Evolutionary conservation across 371 early-diverging fungal genomes (phyloP), one percentile per base, ranked within the genome.

Genomic region (Mucor circinelloides): DNA sequence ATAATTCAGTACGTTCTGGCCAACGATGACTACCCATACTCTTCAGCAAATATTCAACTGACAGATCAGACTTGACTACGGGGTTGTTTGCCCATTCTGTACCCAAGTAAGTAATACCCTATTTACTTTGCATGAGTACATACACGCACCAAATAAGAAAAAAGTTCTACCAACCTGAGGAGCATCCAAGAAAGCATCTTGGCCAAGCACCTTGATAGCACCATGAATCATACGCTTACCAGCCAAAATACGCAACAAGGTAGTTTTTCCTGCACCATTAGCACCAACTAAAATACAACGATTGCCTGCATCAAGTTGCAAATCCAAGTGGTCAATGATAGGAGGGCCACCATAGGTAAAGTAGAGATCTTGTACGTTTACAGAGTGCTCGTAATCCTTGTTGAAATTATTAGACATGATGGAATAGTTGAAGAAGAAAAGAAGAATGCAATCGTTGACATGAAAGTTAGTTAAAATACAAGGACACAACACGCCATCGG

Each of bases 61-160:
- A 72, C 7, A 94, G 74, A 67, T 93, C 94, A 0, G 89, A 71
- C 30, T 85, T 67, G 15, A 82, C 84, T 28, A 84, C 73, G 0
- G 87, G 81, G 54, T 87, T 87, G 32, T 70, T 72, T 6, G 89
- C 91, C 93, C 93, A 94, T 73, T 94, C 94, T 13, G 93, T 91
- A 6, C 94, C 94, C 15, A 94, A 79, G 72, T 94, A 94, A 3
- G 91, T 91, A 32, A 92, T 81, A 28, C 89, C 88, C 87, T 89
- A 58, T 30, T 7, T 10, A 17, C 1, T 23, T 12, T 4, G 9
- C 13, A n/a, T 10, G 28, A 23, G 21, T 42, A 13, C 15, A 25
- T 31, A 34, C 5, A 44, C 13, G 23, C n/a, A n/a, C 8, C 48
- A 44, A 15, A 48, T 34, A 23, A 19, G 10, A n/a, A 12, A 31